Base-by-base conservation (phyloP, 1,284 basidiomycete genomes). In the Naganishia sp. region DNA sequence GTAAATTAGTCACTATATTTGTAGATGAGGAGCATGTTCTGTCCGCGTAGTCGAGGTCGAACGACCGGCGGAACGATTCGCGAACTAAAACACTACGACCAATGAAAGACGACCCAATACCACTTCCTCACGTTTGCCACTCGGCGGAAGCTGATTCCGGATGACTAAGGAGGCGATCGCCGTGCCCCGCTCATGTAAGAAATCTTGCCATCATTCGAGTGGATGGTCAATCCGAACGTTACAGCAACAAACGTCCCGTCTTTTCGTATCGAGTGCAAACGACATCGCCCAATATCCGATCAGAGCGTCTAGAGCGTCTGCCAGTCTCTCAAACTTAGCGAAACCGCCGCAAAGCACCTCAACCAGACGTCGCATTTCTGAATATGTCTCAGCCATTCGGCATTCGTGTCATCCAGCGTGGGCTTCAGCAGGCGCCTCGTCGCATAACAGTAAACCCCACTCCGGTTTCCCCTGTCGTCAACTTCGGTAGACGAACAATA, bases 111-210 rank as follows among this genome's bases (percentile, higher is more conserved):
- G 32, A 11, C 31, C n/a, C 52, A 54, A 54, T 54, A 39, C 32
- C 52, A 18, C 18, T 11, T 23, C 21, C 25, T 57, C 42, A 7
- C 31, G 23, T 61, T 61, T 21, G 58, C 58, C 58, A 61, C 58
- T 35, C 9, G 28, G 58, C 58, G 58, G 58, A 61, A 39, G 58
- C 58, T 21, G 42, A 51, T 25, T 35, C 23, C 9, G 58, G 25
- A 61, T 61, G 58, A 61, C 47, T 61, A 61, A 61, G 47, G 25
- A 41, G 21, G 58, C 58, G 58, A 61, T 61, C 47, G 58, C 58
- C 47, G 58, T 51, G 47, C 21, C 35, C 3, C 35, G 35, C 35
- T 15, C 46, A 23, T 6, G n/a, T 17, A 23, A 58, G 28, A 35
- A 58, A 49, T 25, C 23, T 51, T 51, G 23, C 45, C 43, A 23